Conservation (phyloP, 192 early-diverging fungal species). For the Spizellomyces punctatus region DNA sequence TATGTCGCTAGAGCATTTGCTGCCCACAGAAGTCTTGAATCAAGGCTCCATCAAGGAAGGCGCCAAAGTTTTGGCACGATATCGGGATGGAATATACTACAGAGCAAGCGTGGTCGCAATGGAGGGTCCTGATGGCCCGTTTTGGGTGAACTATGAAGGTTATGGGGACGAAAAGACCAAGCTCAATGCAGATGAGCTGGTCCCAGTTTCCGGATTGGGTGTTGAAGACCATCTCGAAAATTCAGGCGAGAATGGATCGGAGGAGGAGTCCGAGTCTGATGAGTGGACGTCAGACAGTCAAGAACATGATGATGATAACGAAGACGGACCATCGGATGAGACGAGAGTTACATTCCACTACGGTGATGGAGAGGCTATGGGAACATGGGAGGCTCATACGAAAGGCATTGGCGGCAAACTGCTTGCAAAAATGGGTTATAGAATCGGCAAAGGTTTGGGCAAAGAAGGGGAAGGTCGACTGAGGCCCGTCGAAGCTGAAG, state of each 20-base stretch:
- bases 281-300: neutral
- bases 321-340: neutral
- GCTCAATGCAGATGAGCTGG: neutral
- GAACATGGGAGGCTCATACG: constrained; percentile 36
- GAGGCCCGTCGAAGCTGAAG: constrained; percentile 17
- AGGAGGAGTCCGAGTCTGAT: neutral
- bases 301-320: constrained; percentile 14
- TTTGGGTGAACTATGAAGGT: constrained; percentile 13
- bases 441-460: constrained; percentile 13
- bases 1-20: constrained; percentile 2
- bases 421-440: constrained; percentile 39
- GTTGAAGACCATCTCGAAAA: neutral
- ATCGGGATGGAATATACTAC: constrained; percentile 25
- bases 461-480: constrained; percentile 14
- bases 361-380: constrained; percentile 28
- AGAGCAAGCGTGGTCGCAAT: neutral
- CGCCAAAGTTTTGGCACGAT: constrained; percentile 6
- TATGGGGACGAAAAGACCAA: constrained; percentile 9
- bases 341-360: constrained; percentile 15
- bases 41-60: neutral
- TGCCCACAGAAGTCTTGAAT: constrained; percentile 24
- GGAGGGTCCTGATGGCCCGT: neutral
- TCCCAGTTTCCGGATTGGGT: constrained; percentile 5
- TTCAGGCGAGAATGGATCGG: neutral
- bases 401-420: constrained; percentile 30